phyloP scores from a whole-genome alignment of 2,329 filamentous ascomycete genomes.

The Phaeomoniella chlamydospora region DNA sequence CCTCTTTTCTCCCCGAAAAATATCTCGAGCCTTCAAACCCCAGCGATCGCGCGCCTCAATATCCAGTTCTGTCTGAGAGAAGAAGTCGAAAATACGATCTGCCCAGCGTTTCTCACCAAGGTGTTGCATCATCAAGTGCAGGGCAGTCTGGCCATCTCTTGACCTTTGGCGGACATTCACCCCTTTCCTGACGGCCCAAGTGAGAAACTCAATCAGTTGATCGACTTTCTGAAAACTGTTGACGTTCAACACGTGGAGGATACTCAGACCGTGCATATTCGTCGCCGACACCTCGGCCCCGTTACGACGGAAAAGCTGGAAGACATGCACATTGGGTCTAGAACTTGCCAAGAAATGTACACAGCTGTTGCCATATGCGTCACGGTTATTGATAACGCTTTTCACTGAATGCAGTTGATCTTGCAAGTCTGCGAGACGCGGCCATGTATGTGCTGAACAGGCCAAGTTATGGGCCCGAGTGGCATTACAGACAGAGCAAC shows the following conservation, averaged over 20 bases:
- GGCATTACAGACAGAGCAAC: not conserved
- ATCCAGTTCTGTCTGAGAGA: not conserved
- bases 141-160: not conserved
- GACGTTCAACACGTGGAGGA: not conserved
- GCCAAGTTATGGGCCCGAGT: not conserved
- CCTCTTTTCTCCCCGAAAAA: too few species aligned
- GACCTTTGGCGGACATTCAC: not conserved
- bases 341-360: conserved; percentile 1
- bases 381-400: not conserved
- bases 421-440: not conserved
- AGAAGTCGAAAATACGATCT: not conserved
- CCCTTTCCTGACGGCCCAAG: not conserved
- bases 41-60: not conserved
- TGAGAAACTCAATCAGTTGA: not conserved
- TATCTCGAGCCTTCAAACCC: not conserved
- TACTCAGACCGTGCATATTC: not conserved
- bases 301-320: not conserved
- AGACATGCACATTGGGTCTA: not conserved
- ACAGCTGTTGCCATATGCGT: conserved; percentile 1
- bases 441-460: not conserved
- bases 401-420: not conserved
- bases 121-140: not conserved
- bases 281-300: not conserved
- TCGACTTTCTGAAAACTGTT: not conserved
- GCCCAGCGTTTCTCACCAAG: not conserved